Conservation (phyloP, 2,329 filamentous ascomycete genomes). For the Trichoderma sp. region DNA sequence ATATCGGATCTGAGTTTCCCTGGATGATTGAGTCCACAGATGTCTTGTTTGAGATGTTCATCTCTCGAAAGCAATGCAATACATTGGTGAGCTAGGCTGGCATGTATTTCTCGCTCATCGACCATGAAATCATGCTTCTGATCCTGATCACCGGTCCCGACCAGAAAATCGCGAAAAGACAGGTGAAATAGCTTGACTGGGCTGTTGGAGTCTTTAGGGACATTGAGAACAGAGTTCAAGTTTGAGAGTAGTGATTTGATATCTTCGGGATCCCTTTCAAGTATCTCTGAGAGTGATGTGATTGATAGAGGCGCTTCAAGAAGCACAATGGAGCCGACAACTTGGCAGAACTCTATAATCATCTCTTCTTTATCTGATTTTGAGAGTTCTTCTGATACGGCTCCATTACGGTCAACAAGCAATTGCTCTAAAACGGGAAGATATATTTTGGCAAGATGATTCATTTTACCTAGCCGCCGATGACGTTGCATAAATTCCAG, state of each 20-base stretch:
- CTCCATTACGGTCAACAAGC: slow-evolving; percentile 22
- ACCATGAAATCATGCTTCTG: neutral
- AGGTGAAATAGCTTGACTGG: slow-evolving; percentile 41
- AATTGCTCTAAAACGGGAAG: slow-evolving; percentile 30
- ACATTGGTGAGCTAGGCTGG: neutral
- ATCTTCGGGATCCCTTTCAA: too few species aligned
- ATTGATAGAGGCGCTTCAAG: too few species aligned
- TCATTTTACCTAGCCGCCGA: slow-evolving; percentile 21
- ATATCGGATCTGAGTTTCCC: neutral
- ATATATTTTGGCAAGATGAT: slow-evolving; percentile 35
- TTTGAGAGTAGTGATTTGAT: too few species aligned
- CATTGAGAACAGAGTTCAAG: slow-evolving; percentile 34
- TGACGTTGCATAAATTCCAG: too few species aligned
- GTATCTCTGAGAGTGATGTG: too few species aligned
- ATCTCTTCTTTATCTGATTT: slow-evolving; percentile 35
- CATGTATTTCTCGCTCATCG: neutral
- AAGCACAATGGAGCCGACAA: too few species aligned
- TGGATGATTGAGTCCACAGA: neutral
- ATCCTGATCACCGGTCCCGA: slow-evolving; percentile 32
- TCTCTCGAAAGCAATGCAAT: neutral
- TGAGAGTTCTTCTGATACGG: too few species aligned
- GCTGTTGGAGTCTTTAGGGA: slow-evolving; percentile 34
- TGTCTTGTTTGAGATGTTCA: neutral
- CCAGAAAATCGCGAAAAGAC: slow-evolving; percentile 43
- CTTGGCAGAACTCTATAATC: slow-evolving; percentile 30